phyloP scores from a whole-genome alignment of 345 rosid species.

The Gossypium australe region DNA sequence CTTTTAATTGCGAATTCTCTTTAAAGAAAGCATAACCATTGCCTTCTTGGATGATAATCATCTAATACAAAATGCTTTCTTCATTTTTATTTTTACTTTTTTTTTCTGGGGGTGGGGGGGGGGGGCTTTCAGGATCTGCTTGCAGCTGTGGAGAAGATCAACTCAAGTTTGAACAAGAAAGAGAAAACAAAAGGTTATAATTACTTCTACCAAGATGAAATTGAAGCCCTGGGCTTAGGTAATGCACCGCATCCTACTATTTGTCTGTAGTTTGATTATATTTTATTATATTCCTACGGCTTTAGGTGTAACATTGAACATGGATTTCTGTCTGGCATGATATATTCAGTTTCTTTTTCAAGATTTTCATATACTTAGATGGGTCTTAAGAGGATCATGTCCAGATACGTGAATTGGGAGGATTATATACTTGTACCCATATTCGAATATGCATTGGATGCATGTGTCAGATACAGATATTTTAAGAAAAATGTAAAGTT shows the following conservation, averaged over 20 bases:
- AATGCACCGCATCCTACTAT: constrained; percentile 1
- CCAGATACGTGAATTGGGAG: not conserved
- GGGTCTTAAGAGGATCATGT: not conserved
- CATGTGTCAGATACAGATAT: not conserved
- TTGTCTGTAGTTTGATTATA: not conserved
- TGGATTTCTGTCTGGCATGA: not conserved
- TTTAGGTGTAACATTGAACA: not conserved
- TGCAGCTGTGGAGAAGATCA: constrained; percentile 64
- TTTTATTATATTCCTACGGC: not conserved
- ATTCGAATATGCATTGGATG: not conserved
- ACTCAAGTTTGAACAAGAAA: constrained; percentile 45
- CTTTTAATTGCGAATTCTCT: not conserved
- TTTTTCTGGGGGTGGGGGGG: too few species aligned
- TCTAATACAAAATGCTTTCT: not conserved
- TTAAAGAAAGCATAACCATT: not conserved
- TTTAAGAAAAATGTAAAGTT: not conserved
- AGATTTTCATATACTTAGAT: not conserved
- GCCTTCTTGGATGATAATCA: not conserved
- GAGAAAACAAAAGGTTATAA: constrained; percentile 29
- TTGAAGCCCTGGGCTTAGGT: constrained; percentile 63
- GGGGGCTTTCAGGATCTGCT: constrained; percentile 56
- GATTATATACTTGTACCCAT: not conserved
- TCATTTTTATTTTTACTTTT: not conserved
- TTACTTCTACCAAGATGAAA: constrained; percentile 61
- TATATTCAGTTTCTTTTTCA: not conserved